These are phyloP conservation scores for Calendula officinalis DNA, from an alignment of 129 eudicot genomes.

Conservation along the genomic window DNA sequence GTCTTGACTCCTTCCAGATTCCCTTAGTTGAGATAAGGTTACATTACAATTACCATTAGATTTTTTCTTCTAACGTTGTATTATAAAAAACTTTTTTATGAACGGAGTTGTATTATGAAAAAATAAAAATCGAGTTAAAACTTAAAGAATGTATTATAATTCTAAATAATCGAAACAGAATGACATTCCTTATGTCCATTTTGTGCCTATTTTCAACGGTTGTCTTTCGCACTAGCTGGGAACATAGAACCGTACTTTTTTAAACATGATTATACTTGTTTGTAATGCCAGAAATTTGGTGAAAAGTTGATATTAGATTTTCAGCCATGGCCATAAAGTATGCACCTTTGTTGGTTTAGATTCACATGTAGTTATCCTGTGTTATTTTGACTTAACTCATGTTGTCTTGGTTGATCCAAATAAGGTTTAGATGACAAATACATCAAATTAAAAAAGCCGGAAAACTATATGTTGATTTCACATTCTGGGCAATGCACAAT, in stretches of 20 bases:
- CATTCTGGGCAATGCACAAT: background rate
- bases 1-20: conserved; percentile 43
- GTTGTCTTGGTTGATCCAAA: background rate
- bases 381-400: conserved; percentile 17
- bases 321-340: conserved; percentile 17
- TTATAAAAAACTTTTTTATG: background rate
- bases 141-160: background rate
- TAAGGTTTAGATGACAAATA: conserved; percentile 1
- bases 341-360: conserved; percentile 34
- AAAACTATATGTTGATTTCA: background rate
- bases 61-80: conserved; percentile 10
- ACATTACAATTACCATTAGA: conserved; percentile 5
- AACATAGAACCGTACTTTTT: background rate
- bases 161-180: background rate
- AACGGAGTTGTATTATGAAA: no score
- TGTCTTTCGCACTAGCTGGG: background rate
- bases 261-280: conserved; percentile 10
- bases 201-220: conserved; percentile 23
- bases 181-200: conserved; percentile 10
- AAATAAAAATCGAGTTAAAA: background rate
- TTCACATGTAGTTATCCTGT: conserved; percentile 28
- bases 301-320: conserved; percentile 18
- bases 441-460: background rate
- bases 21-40: conserved; percentile 25
- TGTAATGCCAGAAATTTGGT: conserved; percentile 11